Conservation (phyloP, 2,329 filamentous ascomycete species). For the Gyromitra esculenta region DNA sequence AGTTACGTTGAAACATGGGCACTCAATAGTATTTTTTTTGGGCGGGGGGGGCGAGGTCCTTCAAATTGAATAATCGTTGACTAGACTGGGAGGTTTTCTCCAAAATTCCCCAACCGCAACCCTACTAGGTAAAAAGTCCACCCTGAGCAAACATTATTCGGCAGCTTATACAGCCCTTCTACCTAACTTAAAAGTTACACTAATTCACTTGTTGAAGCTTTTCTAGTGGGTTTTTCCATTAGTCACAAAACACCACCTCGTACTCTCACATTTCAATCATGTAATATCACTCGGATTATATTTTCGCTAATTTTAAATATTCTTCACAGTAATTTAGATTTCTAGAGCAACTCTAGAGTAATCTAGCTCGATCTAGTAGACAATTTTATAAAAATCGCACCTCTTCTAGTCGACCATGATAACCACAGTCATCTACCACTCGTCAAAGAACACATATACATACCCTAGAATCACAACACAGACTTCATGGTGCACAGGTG, state of each 20-base stretch:
- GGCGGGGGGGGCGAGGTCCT: no score
- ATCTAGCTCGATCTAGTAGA: not conserved
- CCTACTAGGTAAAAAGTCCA: no score
- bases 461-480: not conserved
- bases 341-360: not conserved
- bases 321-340: not conserved
- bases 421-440: not conserved
- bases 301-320: not conserved
- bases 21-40: no score
- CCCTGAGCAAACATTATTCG: no score
- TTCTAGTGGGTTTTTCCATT: no score
- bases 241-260: not conserved
- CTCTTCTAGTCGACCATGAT: not conserved
- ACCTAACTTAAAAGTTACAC: no score
- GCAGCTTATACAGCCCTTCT: no score
- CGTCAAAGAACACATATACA: not conserved
- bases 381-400: not conserved
- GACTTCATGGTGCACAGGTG: not conserved
- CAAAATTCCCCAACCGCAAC: no score
- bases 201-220: no score
- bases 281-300: not conserved
- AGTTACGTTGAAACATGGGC: no score
- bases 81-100: no score
- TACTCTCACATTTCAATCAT: not conserved
- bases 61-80: no score